Conservation (phyloP, 73 alveolate species). For the Stentor coeruleus region DNA sequence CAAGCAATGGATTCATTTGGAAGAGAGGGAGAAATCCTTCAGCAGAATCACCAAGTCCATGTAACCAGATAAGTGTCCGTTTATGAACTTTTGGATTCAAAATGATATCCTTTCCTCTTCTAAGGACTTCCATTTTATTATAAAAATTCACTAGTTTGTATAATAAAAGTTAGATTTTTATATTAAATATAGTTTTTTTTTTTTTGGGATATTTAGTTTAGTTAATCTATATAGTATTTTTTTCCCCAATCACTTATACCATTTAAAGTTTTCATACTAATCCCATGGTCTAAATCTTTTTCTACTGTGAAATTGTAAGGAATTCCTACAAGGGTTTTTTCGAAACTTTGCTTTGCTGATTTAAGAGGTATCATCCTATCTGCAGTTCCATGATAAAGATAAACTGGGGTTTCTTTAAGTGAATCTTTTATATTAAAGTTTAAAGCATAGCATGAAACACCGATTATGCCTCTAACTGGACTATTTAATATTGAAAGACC, state of each 20-base stretch:
- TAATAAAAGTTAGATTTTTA: too few relatives aligned
- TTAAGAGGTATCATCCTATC: neutral
- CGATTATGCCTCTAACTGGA: neutral
- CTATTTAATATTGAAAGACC: neutral
- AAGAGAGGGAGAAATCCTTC: constrained; percentile 77
- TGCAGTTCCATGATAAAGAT: constrained; percentile 10
- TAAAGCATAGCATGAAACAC: neutral
- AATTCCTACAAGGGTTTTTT: neutral
- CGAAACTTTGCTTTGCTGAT: neutral
- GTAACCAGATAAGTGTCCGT: constrained; percentile 84
- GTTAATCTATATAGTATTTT: too few relatives aligned
- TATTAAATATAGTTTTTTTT: too few relatives aligned
- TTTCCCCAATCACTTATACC: too few relatives aligned
- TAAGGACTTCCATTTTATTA: neutral
- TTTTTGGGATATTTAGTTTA: too few relatives aligned
- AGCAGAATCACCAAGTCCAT: constrained; percentile 91
- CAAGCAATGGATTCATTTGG: constrained; percentile 41
- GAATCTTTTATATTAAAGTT: neutral
- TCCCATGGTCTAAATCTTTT: neutral
- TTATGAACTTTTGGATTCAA: constrained; percentile 51
- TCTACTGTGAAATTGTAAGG: neutral
- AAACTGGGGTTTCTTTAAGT: neutral
- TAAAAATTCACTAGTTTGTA: too few relatives aligned
- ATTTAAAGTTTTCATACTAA: neutral
- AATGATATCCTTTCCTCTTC: neutral